Conservation (phyloP, 1,284 basidiomycete species). For the Meripilus lineatus region DNA sequence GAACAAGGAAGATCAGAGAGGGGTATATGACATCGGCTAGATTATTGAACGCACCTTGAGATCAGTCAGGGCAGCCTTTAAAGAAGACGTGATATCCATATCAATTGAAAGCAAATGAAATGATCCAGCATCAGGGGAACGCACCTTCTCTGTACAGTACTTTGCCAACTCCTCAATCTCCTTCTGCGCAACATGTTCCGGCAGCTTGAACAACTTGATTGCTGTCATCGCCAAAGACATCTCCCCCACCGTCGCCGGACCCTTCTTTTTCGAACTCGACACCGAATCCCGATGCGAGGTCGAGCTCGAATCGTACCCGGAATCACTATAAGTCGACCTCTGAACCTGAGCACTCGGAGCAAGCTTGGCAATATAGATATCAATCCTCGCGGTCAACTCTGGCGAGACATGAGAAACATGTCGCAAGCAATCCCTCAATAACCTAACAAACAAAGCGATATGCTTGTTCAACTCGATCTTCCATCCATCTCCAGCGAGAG, state of each 20-base stretch:
- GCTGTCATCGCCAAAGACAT: slow-evolving; percentile 77
- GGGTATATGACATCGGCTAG: not conserved
- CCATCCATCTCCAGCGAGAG: slow-evolving; percentile 80
- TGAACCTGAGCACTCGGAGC: slow-evolving; percentile 48
- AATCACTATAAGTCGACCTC: slow-evolving; percentile 40
- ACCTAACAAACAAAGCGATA: slow-evolving; percentile 81
- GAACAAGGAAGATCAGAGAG: not conserved
- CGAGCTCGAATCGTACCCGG: slow-evolving; percentile 64
- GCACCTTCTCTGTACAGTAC: slow-evolving; percentile 78
- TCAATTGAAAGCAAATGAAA: not conserved
- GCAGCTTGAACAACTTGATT: slow-evolving; percentile 71
- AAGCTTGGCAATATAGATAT: slow-evolving; percentile 80
- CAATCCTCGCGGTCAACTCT: slow-evolving; percentile 78
- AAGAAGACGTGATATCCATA: slow-evolving; percentile 3
- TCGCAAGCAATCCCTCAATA: slow-evolving; percentile 78
- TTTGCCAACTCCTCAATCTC: slow-evolving; percentile 71
- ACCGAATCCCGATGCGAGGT: slow-evolving; percentile 51
- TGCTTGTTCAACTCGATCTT: slow-evolving; percentile 90
- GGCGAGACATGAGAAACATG: slow-evolving; percentile 73
- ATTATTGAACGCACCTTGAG: slow-evolving; percentile 64
- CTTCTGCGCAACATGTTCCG: slow-evolving; percentile 60
- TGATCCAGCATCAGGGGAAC: slow-evolving; percentile 12
- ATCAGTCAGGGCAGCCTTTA: slow-evolving; percentile 76
- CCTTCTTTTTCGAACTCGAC: slow-evolving; percentile 30
- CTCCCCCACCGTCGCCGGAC: slow-evolving; percentile 52